phyloP scores from a whole-genome alignment of 768 basidiomycete species.

The Hypholoma sublateritium region DNA sequence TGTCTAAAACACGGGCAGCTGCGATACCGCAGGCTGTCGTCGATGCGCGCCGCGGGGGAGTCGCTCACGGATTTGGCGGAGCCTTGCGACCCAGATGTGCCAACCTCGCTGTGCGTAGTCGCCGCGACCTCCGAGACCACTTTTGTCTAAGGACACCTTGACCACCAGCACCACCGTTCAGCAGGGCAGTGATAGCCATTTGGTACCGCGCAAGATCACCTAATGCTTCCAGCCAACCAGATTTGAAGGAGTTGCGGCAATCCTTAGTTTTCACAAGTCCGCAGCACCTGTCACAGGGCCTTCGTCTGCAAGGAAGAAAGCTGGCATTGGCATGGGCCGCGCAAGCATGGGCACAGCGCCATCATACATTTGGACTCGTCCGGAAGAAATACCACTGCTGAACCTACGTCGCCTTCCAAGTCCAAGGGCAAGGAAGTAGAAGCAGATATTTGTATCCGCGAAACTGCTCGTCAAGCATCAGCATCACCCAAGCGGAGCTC shows the following conservation, averaged over 20 bases:
- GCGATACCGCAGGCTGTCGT: too few species aligned
- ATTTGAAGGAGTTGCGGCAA: too few species aligned
- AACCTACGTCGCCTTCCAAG: conserved; percentile 15
- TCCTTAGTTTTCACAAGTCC: too few species aligned
- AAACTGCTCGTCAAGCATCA: conserved; percentile 29
- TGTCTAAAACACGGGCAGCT: too few species aligned
- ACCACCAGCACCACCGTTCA: conserved; percentile 47
- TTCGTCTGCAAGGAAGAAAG: conserved; percentile 38
- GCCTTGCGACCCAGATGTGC: conserved; percentile 37
- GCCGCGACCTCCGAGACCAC: conserved; percentile 49
- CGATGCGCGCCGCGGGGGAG: too few species aligned
- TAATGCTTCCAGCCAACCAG: too few species aligned
- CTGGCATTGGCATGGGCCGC: conserved; percentile 31
- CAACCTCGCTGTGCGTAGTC: conserved; percentile 16
- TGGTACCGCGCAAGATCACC: conserved; percentile 44
- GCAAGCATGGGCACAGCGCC: conserved; percentile 41
- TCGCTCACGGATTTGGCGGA: too few species aligned
- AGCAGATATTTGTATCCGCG: conserved; percentile 19
- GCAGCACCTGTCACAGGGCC: conserved; percentile 10
- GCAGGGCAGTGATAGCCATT: conserved; percentile 90
- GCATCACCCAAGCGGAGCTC: conserved; percentile 33
- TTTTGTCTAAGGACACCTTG: conserved; percentile 47
- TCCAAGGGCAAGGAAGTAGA: conserved; percentile 18
- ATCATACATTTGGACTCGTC: conserved; percentile 33
- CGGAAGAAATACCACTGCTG: conserved; percentile 26